Conservation (phyloP, 306 rosid species). For the Erythrophleum fordii region DNA sequence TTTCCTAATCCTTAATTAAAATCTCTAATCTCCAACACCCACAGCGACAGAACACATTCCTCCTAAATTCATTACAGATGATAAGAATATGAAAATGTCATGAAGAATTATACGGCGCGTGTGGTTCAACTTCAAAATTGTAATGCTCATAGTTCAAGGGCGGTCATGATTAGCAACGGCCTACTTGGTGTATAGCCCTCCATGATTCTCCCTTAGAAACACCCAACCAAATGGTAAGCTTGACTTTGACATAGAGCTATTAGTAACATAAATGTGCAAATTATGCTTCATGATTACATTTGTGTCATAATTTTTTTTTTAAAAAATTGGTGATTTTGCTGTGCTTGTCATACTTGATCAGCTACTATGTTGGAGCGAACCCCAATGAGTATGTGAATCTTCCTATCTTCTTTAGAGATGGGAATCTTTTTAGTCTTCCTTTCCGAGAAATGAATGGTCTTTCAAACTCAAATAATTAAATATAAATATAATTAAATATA, state of each 20-base stretch:
- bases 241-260: too few relatives aligned
- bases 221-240: not conserved
- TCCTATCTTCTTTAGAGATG: too few relatives aligned
- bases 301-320: slow-evolving; percentile 1
- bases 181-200: not conserved
- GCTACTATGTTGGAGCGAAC: slow-evolving; percentile 26
- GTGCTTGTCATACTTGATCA: slow-evolving; percentile 11
- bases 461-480: not conserved
- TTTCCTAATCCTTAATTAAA: too few relatives aligned
- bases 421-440: not conserved
- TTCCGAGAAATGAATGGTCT: not conserved
- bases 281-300: slow-evolving; percentile 13
- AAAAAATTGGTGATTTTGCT: not conserved
- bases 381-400: too few relatives aligned
- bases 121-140: too few relatives aligned
- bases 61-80: not conserved
- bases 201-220: slow-evolving; percentile 25
- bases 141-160: not conserved
- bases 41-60: not conserved
- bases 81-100: not conserved
- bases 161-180: slow-evolving; percentile 26
- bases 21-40: not conserved
- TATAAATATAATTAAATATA: not conserved
- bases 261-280: too few relatives aligned
- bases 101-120: not conserved